Conservation (phyloP, 495 filamentous ascomycete species). For the Hyaloscypha hepaticicola region DNA sequence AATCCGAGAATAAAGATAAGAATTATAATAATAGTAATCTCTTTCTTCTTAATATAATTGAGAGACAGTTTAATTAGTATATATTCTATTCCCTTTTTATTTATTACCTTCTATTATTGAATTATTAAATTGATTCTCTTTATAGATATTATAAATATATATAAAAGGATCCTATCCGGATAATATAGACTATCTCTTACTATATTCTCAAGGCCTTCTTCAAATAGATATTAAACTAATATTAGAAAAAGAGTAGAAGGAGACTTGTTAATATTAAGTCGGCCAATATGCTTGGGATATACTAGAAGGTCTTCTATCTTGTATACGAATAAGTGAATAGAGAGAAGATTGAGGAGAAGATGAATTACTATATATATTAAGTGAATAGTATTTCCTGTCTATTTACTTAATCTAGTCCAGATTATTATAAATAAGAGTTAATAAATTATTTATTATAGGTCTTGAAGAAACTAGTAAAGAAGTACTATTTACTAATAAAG, state of each 20-base stretch:
- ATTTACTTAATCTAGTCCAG: conserved; percentile 18
- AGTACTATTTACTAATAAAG: conserved; percentile 28
- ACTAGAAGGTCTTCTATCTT: conserved; percentile 42
- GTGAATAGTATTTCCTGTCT: conserved; percentile 29
- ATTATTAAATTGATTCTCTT: conserved; percentile 21
- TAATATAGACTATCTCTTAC: conserved; percentile 29
- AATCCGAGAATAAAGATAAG: no score
- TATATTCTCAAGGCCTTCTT: conserved; percentile 34
- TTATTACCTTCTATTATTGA: conserved; percentile 13
- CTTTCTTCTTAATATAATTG: no score
- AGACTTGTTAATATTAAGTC: conserved; percentile 33
- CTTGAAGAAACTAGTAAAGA: conserved; percentile 31
- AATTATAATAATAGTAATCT: no score
- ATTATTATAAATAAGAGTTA: conserved; percentile 12
- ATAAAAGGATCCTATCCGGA: no score
- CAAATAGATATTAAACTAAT: conserved; percentile 36
- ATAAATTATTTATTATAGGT: conserved; percentile 14
- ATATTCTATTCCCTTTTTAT: conserved; percentile 23
- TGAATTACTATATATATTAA: conserved; percentile 30
- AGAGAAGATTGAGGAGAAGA: conserved; percentile 52
- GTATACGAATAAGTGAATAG: conserved; percentile 48
- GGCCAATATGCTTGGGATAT: conserved; percentile 39
- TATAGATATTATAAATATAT: conserved; percentile 34
- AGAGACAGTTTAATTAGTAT: conserved; percentile 31
- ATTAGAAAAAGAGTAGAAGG: conserved; percentile 37